These are phyloP conservation scores for Neurospora sp. DNA, from an alignment of 495 filamentous ascomycete species.

Conservation along the genomic window DNA sequence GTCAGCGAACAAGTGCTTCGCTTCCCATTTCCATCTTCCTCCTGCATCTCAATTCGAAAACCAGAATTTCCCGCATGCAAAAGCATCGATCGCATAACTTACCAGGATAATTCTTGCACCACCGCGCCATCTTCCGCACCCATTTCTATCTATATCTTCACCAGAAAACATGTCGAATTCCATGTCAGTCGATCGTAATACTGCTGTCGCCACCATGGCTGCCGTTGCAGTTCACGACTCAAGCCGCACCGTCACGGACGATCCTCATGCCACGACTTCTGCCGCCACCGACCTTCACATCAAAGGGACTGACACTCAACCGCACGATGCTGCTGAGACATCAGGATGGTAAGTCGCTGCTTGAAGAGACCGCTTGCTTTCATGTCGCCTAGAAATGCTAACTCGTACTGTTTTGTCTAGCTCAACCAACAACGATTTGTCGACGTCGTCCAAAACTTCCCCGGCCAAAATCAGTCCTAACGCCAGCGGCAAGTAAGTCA, in stretches of 20 bases:
- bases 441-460: not conserved
- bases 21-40: not conserved
- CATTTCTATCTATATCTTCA: not conserved
- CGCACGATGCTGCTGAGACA: too few species aligned
- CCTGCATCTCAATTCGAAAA: not conserved
- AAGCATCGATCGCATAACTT: not conserved
- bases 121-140: not conserved
- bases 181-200: not conserved
- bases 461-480: fast-evolving
- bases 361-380: not conserved
- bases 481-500: fast-evolving
- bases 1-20: not conserved
- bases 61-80: not conserved
- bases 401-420: not conserved
- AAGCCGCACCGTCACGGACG: too few species aligned
- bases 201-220: not conserved
- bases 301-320: not conserved
- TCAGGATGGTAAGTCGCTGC: not conserved
- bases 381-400: not conserved
- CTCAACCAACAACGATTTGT: not conserved
- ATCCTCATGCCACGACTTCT: too few species aligned
- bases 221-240: not conserved
- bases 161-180: not conserved
- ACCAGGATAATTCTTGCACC: not conserved
- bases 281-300: too few species aligned